Evolutionary conservation across 306 rosid genomes (phyloP), one percentile per base, ranked within the genome.

Genomic region (Canavalia gladiata): DNA sequence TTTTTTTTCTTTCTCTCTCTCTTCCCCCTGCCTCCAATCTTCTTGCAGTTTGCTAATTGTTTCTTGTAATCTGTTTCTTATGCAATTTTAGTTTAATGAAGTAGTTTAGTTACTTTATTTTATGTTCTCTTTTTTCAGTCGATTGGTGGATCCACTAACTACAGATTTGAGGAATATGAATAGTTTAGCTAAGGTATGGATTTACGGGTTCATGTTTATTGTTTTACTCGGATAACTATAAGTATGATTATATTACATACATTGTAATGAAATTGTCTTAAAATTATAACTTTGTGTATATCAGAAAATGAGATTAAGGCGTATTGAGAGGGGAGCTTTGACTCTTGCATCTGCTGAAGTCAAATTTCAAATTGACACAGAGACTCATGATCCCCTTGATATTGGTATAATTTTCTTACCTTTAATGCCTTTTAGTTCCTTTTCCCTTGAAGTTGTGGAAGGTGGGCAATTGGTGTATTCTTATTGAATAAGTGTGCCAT

Each of bases 301-400:
- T 82, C 91, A 95, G 99, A 95, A 84, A 92, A 89, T 95, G 98
- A 90, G 98, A 82, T 75, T 81, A 60, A 92, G 97, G 84, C 94
- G 99, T 78, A 95, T 92, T 81, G 97, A 93, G 84, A 90, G 93
- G 82, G 99, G 99, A 55, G 98, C 99, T 70, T 76, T 95, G 87
- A 95, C 99, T 72, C 99, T 95, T 87, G 98, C 99, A 66, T 95
- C 99, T 78, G 99, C 99, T 75, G 99, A 95, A 92, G 98, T 95
- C 81, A 93, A 93, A 81, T 95, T 95, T 86, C 97, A 95, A 84
- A 93, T 95, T 86, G 99, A 95, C 88, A 95, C 99, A 0, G 99
- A 95, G 90, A 95, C 98, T 56, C 99, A 95, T 81, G 97, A 95
- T 80, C 99, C 99, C 73, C 99, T 95, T 87, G 99, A 95, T 85